Conservation (phyloP, 1,139 yeast species). For the Arxiozyma bovina region DNA sequence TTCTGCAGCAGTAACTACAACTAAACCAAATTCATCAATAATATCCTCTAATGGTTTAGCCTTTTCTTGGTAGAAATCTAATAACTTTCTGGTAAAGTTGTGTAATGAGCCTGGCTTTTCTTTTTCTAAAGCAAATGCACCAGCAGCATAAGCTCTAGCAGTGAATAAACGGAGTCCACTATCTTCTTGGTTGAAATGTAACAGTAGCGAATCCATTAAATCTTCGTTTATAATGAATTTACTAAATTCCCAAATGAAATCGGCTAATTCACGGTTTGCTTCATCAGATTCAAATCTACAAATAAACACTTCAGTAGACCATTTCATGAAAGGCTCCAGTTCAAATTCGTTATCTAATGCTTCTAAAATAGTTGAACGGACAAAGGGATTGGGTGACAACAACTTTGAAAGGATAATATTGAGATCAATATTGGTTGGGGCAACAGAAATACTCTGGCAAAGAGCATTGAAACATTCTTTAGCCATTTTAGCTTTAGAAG, state of each 20-base stretch:
- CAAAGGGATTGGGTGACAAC: conserved; percentile 57
- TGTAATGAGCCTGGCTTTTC: conserved; percentile 30
- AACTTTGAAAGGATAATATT: conserved; percentile 49
- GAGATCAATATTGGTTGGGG: conserved; percentile 50
- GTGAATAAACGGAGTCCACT: conserved; percentile 60
- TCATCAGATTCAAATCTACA: conserved; percentile 67
- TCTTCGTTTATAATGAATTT: conserved; percentile 40
- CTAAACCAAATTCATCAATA: conserved; percentile 71
- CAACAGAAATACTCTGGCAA: conserved; percentile 64
- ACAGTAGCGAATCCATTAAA: conserved; percentile 40
- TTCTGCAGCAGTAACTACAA: conserved; percentile 50
- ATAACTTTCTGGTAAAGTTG: conserved; percentile 37
- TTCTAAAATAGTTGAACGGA: conserved; percentile 71
- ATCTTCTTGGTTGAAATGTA: conserved; percentile 46
- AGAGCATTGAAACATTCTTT: conserved; percentile 74
- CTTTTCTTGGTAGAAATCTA: conserved; percentile 49
- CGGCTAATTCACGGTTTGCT: conserved; percentile 56
- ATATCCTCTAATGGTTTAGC: conserved; percentile 71
- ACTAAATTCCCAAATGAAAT: conserved; percentile 80
- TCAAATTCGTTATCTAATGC: conserved; percentile 83
- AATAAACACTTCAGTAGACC: conserved; percentile 68
- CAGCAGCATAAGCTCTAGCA: conserved; percentile 52
- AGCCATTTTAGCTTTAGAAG: conserved; percentile 70
- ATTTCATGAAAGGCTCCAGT: conserved; percentile 44
- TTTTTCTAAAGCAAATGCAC: conserved; percentile 34